These are phyloP conservation scores for Talaromyces verruculosus DNA, from an alignment of 2,329 filamentous ascomycete species.

Conservation along the genomic window DNA sequence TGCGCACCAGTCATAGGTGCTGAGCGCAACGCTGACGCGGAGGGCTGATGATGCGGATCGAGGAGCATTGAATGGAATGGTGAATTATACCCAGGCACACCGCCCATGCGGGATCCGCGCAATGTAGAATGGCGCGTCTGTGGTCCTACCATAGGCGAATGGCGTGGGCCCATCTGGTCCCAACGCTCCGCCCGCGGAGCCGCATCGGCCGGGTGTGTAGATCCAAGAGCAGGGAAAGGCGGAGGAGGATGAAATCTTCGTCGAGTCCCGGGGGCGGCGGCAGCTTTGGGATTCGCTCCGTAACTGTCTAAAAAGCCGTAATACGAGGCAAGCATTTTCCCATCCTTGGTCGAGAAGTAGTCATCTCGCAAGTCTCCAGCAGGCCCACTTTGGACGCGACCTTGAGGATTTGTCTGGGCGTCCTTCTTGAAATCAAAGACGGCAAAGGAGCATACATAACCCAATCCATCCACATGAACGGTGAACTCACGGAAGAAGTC, in stretches of 20 bases:
- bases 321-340: constrained; percentile 97
- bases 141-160: constrained; percentile 24
- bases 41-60: constrained; percentile 50
- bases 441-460: constrained; percentile 95
- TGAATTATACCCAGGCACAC: constrained; percentile 33
- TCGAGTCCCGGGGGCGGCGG: constrained; percentile 50
- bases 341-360: constrained; percentile 92
- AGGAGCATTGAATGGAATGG: constrained; percentile 47
- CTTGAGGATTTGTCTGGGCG: constrained; percentile 48
- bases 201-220: constrained; percentile 53
- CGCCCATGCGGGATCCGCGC: constrained; percentile 31
- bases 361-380: constrained; percentile 74
- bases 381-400: constrained; percentile 27
- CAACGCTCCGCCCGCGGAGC: constrained; percentile 43
- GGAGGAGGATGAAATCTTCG: constrained; percentile 73
- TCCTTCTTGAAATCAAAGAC: constrained; percentile 95
- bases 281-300: constrained; percentile 68
- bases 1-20: constrained; percentile 28
- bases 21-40: constrained; percentile 39
- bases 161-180: constrained; percentile 28
- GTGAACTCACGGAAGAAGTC: constrained; percentile 99
- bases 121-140: constrained; percentile 32
- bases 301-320: constrained; percentile 96
- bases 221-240: constrained; percentile 69
- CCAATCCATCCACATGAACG: constrained; percentile 91